phyloP scores from a whole-genome alignment of 139 green algal genomes.

The Auxenochlorella pyrenoidosa region DNA sequence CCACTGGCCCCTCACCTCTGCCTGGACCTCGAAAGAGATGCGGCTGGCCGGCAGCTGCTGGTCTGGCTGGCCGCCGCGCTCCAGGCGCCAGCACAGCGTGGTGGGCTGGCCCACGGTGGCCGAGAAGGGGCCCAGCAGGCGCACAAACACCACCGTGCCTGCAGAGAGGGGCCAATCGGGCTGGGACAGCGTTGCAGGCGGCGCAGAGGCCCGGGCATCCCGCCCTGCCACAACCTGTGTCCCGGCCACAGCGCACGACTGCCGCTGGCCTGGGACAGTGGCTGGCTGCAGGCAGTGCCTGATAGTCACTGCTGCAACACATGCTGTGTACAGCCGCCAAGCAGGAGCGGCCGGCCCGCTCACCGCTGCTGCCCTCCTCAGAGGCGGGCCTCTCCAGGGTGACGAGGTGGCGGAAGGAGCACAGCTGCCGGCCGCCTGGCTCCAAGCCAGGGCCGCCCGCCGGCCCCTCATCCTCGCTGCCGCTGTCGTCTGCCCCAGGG shows the following conservation, averaged over 20 bases:
- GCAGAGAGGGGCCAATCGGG: neutral
- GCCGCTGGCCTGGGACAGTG: no score
- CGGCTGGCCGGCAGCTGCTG: conserved; percentile 1
- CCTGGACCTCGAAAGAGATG: conserved; percentile 45
- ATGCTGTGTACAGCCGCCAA: no score
- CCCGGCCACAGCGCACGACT: no score
- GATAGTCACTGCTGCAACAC: no score
- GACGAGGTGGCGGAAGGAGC: conserved; percentile 38
- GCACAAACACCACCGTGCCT: conserved; percentile 46
- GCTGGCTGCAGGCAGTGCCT: no score
- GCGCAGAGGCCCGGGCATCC: no score
- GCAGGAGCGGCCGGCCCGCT: neutral
- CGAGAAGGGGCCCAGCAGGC: conserved; percentile 60
- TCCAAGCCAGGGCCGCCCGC: neutral
- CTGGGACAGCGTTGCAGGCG: neutral
- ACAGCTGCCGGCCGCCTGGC: conserved; percentile 8
- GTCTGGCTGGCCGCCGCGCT: conserved; percentile 38
- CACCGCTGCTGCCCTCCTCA: conserved; percentile 26
- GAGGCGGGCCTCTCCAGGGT: conserved; percentile 30
- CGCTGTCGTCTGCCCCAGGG: neutral
- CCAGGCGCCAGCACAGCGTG: conserved; percentile 65
- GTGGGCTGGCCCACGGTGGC: conserved; percentile 48
- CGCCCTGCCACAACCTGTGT: no score
- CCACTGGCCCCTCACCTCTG: conserved; percentile 38
- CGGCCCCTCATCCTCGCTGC: neutral